These are phyloP conservation scores for Cytospora chrysosperma DNA, from an alignment of 2,329 filamentous ascomycete genomes.

Conservation along the genomic window DNA sequence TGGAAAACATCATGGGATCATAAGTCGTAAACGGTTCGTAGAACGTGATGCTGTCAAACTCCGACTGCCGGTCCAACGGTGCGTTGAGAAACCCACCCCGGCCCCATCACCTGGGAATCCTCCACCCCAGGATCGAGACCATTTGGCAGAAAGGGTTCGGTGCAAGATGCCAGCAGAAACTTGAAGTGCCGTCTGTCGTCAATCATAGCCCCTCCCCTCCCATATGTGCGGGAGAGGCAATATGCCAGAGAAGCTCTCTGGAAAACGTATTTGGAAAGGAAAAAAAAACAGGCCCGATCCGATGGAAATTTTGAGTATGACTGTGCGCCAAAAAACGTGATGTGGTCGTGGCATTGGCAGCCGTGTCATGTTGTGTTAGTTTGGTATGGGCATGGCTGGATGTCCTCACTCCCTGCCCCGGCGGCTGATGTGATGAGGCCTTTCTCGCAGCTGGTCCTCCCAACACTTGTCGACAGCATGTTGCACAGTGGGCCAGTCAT, in stretches of 20 bases:
- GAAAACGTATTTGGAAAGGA: neutral
- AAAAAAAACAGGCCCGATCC: neutral
- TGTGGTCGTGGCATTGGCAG: neutral
- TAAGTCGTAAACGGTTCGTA: neutral
- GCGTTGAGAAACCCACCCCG: no score
- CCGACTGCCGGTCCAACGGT: neutral
- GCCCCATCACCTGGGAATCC: no score
- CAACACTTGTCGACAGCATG: conserved; percentile 38
- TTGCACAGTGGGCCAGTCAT: conserved; percentile 42
- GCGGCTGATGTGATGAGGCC: neutral
- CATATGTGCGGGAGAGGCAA: neutral
- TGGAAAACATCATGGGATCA: neutral
- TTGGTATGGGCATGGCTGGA: neutral
- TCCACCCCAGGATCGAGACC: neutral
- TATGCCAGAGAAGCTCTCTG: neutral
- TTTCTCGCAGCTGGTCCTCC: conserved; percentile 4
- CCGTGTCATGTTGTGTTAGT: neutral
- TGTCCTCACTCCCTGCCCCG: neutral
- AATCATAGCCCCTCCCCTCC: neutral
- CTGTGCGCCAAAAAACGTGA: neutral
- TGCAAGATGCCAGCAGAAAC: neutral
- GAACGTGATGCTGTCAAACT: neutral
- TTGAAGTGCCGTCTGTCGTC: neutral
- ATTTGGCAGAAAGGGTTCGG: neutral
- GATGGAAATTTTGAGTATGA: neutral